Percentiles rank a stretch among this genome's conserved stretches.
Conservation (phyloP, 2,329 filamentous ascomycete species). For the Claviceps cyperi region DNA sequence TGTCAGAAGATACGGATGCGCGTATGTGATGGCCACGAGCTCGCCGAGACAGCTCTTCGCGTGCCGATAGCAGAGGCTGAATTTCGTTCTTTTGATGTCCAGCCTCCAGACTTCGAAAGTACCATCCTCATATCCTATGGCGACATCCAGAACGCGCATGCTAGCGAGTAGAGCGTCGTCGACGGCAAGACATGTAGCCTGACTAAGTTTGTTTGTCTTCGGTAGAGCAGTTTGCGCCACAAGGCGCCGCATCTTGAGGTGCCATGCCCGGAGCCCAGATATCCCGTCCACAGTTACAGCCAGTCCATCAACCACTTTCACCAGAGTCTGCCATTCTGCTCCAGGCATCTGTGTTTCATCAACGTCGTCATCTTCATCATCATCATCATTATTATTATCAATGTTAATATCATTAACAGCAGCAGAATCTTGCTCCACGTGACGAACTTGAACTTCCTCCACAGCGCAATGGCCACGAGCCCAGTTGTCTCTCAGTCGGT, state of each 20-base stretch:
- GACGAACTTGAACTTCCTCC: slow-evolving; percentile 53
- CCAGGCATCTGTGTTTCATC: neutral
- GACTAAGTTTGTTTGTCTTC: slow-evolving; percentile 7
- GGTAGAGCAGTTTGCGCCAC: slow-evolving; percentile 35
- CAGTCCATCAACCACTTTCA: slow-evolving; percentile 62
- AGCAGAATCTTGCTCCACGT: slow-evolving; percentile 15
- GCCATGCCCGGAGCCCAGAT: slow-evolving; percentile 66
- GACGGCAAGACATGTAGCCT: slow-evolving; percentile 51
- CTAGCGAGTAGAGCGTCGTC: slow-evolving; percentile 34
- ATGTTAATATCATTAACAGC: slow-evolving; percentile 15
- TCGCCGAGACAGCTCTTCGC: slow-evolving; percentile 47
- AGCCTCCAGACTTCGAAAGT: slow-evolving; percentile 57
- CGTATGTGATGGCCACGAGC: slow-evolving; percentile 56
- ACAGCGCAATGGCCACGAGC: slow-evolving; percentile 66
- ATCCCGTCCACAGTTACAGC: slow-evolving; percentile 61
- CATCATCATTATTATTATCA: neutral
- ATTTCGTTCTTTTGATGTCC: slow-evolving; percentile 24
- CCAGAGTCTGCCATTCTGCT: slow-evolving; percentile 44
- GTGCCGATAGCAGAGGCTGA: slow-evolving; percentile 43
- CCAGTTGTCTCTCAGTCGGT: slow-evolving; percentile 86
- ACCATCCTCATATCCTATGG: slow-evolving; percentile 58
- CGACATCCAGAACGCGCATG: slow-evolving; percentile 38
- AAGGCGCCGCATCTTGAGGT: slow-evolving; percentile 46
- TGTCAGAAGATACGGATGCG: slow-evolving; percentile 62
- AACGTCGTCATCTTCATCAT: slow-evolving; percentile 15